These are phyloP conservation scores for Flaveria ramosissima DNA, from an alignment of 129 eudicot species.

Conservation along the genomic window DNA sequence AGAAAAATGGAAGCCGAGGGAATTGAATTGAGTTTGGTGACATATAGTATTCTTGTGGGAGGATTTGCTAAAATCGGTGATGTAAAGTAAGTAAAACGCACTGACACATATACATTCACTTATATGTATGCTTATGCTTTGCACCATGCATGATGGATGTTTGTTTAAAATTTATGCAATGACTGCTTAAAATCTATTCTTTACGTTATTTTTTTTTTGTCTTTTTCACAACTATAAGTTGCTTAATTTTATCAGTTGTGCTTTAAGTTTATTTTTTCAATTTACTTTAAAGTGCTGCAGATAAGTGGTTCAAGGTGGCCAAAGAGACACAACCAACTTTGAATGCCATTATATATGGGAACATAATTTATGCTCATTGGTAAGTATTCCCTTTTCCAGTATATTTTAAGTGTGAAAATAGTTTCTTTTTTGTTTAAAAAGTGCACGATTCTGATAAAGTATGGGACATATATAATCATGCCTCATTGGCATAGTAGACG, in stretches of 20 bases:
- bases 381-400: slow-evolving; percentile 29
- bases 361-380: slow-evolving; percentile 89
- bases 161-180: neutral
- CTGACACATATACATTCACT: neutral
- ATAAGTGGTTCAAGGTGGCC: slow-evolving; percentile 86
- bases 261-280: slow-evolving; percentile 27
- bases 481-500: neutral
- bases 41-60: slow-evolving; percentile 87
- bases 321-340: slow-evolving; percentile 63
- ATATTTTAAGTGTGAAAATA: neutral
- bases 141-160: neutral
- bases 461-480: slow-evolving; percentile 13
- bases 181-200: slow-evolving; percentile 3
- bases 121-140: neutral
- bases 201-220: neutral
- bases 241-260: neutral
- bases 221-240: neutral
- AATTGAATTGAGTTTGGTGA: slow-evolving; percentile 82
- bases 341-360: slow-evolving; percentile 83
- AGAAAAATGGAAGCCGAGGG: slow-evolving; percentile 90
- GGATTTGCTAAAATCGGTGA: slow-evolving; percentile 86
- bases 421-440: slow-evolving; percentile 8
- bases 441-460: neutral
- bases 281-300: slow-evolving; percentile 75
- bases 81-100: slow-evolving; percentile 55